These are phyloP conservation scores for Plasmodium gallinaceum DNA, from an alignment of 169 alveolate genomes.

Conservation along the genomic window DNA sequence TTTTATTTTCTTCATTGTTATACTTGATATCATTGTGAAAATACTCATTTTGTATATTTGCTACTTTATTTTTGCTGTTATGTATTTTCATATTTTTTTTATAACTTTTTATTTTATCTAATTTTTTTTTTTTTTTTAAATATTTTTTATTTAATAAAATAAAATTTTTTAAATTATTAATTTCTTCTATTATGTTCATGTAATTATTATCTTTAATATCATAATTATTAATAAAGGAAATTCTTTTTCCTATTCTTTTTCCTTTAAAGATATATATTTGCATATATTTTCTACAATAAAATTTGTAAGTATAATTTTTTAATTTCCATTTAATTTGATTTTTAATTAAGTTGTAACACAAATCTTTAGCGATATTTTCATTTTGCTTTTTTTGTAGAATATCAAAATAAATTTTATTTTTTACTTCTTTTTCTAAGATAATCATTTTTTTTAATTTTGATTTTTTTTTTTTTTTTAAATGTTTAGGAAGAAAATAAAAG, in stretches of 20 bases:
- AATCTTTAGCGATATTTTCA: not conserved
- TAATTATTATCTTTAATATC: not conserved
- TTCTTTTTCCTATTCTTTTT: not conserved
- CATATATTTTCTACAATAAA: not conserved
- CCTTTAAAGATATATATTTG: not conserved
- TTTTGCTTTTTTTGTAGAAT: not conserved
- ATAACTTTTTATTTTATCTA: not conserved
- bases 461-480: constrained; percentile 48
- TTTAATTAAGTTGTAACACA: not conserved
- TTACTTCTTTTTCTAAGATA: constrained; percentile 56
- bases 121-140: not conserved
- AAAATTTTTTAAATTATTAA: not conserved
- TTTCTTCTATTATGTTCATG: not conserved
- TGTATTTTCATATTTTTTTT: not conserved
- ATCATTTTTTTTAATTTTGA: constrained; percentile 29
- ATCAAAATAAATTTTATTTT: constrained; percentile 21
- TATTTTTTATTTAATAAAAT: constrained; percentile 6
- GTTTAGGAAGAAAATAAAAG: constrained; percentile 45
- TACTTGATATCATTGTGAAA: not conserved
- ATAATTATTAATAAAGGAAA: not conserved
- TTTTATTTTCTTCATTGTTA: no score
- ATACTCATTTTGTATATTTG: not conserved
- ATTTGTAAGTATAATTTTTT: not conserved
- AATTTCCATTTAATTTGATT: constrained; percentile 25
- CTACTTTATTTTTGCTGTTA: no score